phyloP scores from a whole-genome alignment of 75 land plant species.

The Pinus tabuliformis region DNA sequence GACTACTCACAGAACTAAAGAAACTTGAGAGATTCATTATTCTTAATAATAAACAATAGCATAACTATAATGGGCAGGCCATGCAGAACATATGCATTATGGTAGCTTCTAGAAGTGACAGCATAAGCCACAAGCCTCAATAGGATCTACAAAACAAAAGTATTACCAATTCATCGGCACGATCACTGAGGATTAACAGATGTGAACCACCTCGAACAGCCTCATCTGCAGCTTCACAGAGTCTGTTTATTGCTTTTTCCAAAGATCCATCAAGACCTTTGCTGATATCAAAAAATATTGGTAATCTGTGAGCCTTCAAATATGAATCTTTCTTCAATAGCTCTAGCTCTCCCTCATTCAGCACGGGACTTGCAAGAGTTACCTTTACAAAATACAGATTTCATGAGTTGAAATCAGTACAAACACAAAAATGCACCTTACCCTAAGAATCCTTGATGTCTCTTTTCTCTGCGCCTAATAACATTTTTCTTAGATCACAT shows the following conservation, averaged over 20 bases:
- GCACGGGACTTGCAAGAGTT: slow-evolving; percentile 74
- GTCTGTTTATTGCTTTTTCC: slow-evolving; percentile 48
- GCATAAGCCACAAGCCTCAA: not conserved
- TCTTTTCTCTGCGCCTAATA: not conserved
- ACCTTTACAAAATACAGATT: slow-evolving; percentile 37
- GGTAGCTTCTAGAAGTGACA: not conserved
- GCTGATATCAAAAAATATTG: slow-evolving; percentile 86
- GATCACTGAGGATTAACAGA: slow-evolving; percentile 88
- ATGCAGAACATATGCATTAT: slow-evolving; percentile 1
- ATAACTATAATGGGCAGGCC: not conserved
- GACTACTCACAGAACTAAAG: not conserved
- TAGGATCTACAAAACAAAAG: not conserved
- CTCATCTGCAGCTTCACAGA: slow-evolving; percentile 97
- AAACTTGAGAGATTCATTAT: not conserved
- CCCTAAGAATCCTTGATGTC: too few relatives aligned
- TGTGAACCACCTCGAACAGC: slow-evolving; percentile 95
- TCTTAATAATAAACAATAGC: not conserved
- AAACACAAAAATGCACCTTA: not conserved
- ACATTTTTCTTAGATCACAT: not conserved
- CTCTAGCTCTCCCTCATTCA: slow-evolving; percentile 98
- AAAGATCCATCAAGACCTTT: slow-evolving; percentile 88
- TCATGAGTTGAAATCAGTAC: not conserved
- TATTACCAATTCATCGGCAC: slow-evolving; percentile 75
- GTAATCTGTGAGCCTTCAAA: slow-evolving; percentile 63
- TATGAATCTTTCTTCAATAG: slow-evolving; percentile 48